Conservation (phyloP, 2,329 filamentous ascomycete species). For the Chaetomium olivaceum region DNA sequence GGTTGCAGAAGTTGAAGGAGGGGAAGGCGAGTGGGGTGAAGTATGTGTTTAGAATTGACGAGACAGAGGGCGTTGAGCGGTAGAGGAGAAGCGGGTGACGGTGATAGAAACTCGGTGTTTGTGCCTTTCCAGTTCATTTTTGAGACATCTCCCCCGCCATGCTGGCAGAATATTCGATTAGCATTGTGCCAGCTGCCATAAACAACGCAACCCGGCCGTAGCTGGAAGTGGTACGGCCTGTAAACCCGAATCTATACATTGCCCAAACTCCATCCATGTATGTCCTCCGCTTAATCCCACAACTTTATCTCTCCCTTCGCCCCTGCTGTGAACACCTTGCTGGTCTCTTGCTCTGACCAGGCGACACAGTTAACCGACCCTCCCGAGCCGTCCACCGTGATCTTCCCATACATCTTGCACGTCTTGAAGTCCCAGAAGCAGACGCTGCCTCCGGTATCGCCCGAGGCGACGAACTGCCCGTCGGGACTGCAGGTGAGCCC, state of each 20-base stretch:
- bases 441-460: constrained; percentile 84
- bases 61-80: constrained; percentile 35
- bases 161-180: background rate
- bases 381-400: constrained; percentile 80
- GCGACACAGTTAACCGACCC: constrained; percentile 81
- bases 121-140: background rate
- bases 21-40: constrained; percentile 65
- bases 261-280: constrained; percentile 8
- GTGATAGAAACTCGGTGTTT: background rate
- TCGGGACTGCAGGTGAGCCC: constrained; percentile 87
- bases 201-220: background rate
- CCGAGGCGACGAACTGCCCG: constrained; percentile 84
- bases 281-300: constrained; percentile 68
- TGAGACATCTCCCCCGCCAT: background rate
- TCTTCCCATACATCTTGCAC: constrained; percentile 98
- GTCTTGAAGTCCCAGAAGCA: constrained; percentile 99
- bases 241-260: background rate
- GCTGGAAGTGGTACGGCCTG: background rate
- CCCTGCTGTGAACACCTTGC: constrained; percentile 88
- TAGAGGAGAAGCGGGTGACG: background rate
- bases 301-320: constrained; percentile 86
- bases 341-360: constrained; percentile 98
- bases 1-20: constrained; percentile 55
- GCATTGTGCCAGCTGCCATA: background rate
- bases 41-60: constrained; percentile 55